A percentile compares a stretch with the other conserved stretches of the same genome.
phyloP scores from a whole-genome alignment of 2,329 filamentous ascomycete genomes.

The Aureobasidium sp. region DNA sequence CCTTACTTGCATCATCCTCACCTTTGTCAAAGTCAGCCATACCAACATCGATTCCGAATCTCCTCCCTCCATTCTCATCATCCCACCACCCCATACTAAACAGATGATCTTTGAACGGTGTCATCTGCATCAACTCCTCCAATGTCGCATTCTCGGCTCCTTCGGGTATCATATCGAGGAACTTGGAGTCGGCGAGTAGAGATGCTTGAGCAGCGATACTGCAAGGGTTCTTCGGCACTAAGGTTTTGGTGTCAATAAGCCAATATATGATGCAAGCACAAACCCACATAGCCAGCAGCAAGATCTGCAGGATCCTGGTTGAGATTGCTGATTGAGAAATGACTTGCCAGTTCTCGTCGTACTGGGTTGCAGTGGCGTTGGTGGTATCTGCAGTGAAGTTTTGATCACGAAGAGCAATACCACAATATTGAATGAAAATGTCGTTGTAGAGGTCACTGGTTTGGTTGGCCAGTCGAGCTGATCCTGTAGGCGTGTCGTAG shows the following conservation, averaged over 20 bases:
- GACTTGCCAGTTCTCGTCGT: no score
- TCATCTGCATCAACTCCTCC: constrained; percentile 20
- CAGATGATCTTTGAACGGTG: constrained; percentile 19
- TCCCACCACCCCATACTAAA: constrained; percentile 24
- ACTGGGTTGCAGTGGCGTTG: not conserved
- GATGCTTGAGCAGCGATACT: constrained; percentile 32
- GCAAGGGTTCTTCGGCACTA: not conserved
- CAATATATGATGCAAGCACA: not conserved
- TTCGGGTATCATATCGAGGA: constrained; percentile 21
- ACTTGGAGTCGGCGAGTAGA: constrained; percentile 29
- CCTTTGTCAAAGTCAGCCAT: constrained; percentile 9
- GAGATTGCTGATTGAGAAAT: not conserved
- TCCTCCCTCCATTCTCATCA: not conserved
- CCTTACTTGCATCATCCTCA: not conserved
- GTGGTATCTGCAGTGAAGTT: not conserved
- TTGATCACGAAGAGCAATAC: not conserved
- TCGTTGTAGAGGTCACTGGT: not conserved
- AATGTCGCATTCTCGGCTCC: constrained; percentile 20
- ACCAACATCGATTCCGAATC: constrained; percentile 23
- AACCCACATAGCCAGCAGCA: not conserved
- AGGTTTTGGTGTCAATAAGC: not conserved
- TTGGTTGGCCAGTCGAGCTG: not conserved
- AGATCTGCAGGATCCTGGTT: not conserved
- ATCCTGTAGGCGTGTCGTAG: not conserved
- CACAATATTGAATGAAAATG: not conserved